Evolutionary conservation across 768 basidiomycete species (phyloP).

Genomic region (Cubamyces lactineus): DNA sequence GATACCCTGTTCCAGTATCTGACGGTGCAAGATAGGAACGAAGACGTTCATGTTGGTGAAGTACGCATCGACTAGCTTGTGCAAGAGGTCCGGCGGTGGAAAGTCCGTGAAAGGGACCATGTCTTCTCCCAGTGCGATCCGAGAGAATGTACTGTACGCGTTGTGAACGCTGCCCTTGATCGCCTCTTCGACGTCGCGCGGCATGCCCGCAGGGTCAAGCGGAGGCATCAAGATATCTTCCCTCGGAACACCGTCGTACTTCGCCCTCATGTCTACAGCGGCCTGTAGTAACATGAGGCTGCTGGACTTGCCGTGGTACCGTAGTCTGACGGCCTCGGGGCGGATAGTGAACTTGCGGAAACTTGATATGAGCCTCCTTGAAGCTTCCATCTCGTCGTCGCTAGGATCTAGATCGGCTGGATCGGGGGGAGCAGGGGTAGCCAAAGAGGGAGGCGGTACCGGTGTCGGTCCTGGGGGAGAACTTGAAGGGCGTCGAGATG

Average conservation of each 20-base stretch:
- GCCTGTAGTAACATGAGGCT: conserved; percentile 26
- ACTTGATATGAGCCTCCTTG: conserved; percentile 4
- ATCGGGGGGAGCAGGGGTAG: not conserved
- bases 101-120: conserved; percentile 16
- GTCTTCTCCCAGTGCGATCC: not conserved
- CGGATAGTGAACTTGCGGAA: conserved; percentile 1
- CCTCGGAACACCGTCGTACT: not conserved
- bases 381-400: conserved; percentile 27
- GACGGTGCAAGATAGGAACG: conserved; percentile 47
- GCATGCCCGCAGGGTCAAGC: too few species aligned
- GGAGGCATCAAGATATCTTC: not conserved
- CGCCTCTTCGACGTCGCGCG: conserved; percentile 1
- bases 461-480: not conserved
- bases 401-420: conserved; percentile 24
- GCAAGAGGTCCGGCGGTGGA: conserved; percentile 24
- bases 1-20: conserved; percentile 46
- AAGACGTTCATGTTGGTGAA: conserved; percentile 42
- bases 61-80: conserved; percentile 45
- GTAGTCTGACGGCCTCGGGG: not conserved
- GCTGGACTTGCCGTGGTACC: conserved; percentile 31
- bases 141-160: not conserved
- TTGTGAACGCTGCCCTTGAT: too few species aligned
- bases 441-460: conserved; percentile 1
- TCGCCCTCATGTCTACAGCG: conserved; percentile 16
- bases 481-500: not conserved